A percentile compares a stretch with the other conserved stretches of the same genome.
Evolutionary conservation across 345 rosid genomes (phyloP).

Genomic region (Eucalyptus marginata): DNA sequence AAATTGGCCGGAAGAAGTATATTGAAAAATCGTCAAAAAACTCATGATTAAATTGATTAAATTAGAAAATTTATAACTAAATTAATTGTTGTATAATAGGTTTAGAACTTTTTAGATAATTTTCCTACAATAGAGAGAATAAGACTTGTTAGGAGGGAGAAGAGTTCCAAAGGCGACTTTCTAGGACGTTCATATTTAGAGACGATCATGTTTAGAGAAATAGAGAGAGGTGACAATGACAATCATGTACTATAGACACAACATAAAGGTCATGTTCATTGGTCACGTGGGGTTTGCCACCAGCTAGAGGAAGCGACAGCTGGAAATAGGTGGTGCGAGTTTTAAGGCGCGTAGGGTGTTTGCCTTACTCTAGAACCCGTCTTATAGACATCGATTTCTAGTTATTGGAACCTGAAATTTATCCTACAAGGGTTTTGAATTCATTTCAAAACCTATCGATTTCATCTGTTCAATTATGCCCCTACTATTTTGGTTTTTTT

Average conservation of each 20-base stretch:
- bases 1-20: fast-evolving
- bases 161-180: too few relatives aligned
- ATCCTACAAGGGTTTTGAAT: fast-evolving
- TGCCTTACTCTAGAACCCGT: background rate
- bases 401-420: background rate
- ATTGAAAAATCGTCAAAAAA: fast-evolving
- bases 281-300: background rate
- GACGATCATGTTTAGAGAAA: too few relatives aligned
- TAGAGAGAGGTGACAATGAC: background rate
- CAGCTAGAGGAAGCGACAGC: background rate
- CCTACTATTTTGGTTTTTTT: background rate
- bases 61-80: too few relatives aligned
- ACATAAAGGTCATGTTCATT: background rate
- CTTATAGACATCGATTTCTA: too few relatives aligned
- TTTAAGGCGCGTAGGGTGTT: background rate
- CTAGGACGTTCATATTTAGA: fast-evolving
- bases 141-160: too few relatives aligned
- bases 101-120: too few relatives aligned
- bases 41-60: fast-evolving
- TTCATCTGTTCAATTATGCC: background rate
- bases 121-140: fast-evolving
- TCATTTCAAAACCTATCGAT: too few relatives aligned
- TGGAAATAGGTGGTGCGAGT: background rate
- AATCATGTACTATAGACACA: background rate
- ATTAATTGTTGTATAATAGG: fast-evolving